Base-by-base conservation (phyloP, 139 green algal genomes). In the Dunaliella sp. region DNA sequence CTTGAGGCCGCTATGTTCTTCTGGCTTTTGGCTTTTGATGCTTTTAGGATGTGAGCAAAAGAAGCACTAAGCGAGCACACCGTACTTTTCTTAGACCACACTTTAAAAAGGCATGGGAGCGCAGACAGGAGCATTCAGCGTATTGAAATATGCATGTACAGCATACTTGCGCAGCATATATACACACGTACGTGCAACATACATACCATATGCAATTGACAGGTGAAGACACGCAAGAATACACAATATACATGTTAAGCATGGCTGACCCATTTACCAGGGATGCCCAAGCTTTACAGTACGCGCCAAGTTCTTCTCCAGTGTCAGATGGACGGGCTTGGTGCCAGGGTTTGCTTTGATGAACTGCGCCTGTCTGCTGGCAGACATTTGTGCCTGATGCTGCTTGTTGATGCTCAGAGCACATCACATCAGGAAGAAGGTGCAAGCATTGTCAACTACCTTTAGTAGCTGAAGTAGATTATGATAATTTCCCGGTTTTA, bases 261-360 rank as follows among this genome's bases (percentile, higher is more conserved):
- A n/a, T n/a, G n/a, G n/a, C n/a, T n/a, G n/a, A n/a, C n/a, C n/a
- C 48, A 16, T 3, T 92, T 81, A 89, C n/a, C 91, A 94, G 7
- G 91, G 91, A 81, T 91, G 87, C 0, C 91, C 91, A 1, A 84
- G 36, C 48, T 89, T 90, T 1, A 94, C n/a, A 2, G 73, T 77
- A 1, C 85, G 81, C 1, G 90, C 38, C 0, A 84, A 58, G 81
- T 92, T 87, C 76, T 90, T 89, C 77, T 85, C 38, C 33, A 94
- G 81, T 0, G 87, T 80, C 34, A 94, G 88, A 79, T 94, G 91
- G 32, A 94, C 87, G 0, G 91, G 91, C 77, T 88, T 87, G 3
- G 76, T 84, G 48, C 48, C 48, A 16, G 7, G 7, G 48, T 7
- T 7, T 26, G 48, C 48, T 16, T 65, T 65, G 48, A 65, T 65